phyloP scores from a whole-genome alignment of 2,329 filamentous ascomycete genomes.

The Lecanicillium sp. region DNA sequence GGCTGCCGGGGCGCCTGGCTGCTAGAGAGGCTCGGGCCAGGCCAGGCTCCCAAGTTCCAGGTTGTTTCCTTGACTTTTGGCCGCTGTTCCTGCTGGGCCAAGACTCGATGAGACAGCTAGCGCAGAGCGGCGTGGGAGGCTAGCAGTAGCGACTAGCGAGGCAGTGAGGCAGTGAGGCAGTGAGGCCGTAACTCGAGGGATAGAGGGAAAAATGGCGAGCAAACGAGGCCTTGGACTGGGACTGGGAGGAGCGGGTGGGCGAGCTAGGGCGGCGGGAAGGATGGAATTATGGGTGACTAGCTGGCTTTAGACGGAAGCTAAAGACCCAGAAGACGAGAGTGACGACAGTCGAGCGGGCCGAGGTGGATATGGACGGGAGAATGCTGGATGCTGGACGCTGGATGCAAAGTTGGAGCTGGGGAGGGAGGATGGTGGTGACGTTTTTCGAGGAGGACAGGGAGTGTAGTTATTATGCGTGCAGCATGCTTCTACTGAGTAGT shows the following conservation, averaged over 20 bases:
- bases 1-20: too few relatives aligned
- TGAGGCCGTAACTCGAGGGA: too few relatives aligned
- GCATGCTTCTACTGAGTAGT: too few relatives aligned
- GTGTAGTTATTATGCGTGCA: too few relatives aligned
- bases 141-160: neutral
- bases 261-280: neutral
- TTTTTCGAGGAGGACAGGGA: too few relatives aligned
- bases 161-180: too few relatives aligned
- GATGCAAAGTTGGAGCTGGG: neutral
- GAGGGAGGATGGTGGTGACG: neutral
- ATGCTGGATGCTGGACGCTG: conserved; percentile 2
- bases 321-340: neutral
- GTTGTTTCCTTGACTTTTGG: too few relatives aligned
- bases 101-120: conserved; percentile 3
- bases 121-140: conserved; percentile 1
- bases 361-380: conserved; percentile 4
- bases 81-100: conserved; percentile 1
- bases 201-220: neutral
- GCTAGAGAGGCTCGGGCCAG: too few relatives aligned
- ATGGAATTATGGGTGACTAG: neutral
- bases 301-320: neutral
- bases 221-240: neutral
- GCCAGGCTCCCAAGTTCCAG: too few relatives aligned
- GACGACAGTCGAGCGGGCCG: conserved; percentile 9
- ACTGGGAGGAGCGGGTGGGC: neutral